phyloP scores from a whole-genome alignment of 2,329 filamentous ascomycete genomes.

The Talaromyces sp. region DNA sequence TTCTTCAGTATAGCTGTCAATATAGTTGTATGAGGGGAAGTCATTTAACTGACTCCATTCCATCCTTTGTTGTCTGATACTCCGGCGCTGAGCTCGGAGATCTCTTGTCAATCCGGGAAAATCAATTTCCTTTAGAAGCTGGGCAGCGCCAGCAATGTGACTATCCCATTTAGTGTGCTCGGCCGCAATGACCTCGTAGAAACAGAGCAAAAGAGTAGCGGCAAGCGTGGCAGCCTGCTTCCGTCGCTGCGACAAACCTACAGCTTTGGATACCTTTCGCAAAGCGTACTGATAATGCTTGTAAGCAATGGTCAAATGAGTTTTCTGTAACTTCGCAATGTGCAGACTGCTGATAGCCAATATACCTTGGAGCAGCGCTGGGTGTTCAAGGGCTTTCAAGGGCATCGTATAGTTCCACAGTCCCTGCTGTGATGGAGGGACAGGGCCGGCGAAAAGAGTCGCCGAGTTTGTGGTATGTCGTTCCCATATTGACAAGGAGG shows the following conservation, averaged over 20 bases:
- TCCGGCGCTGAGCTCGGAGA: slow-evolving; percentile 60
- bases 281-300: slow-evolving; percentile 89
- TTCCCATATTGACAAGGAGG: slow-evolving; percentile 82
- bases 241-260: slow-evolving; percentile 63
- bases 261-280: slow-evolving; percentile 68
- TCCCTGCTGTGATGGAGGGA: slow-evolving; percentile 55
- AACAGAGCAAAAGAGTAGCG: slow-evolving; percentile 77
- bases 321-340: slow-evolving; percentile 73
- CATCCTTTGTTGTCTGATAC: slow-evolving; percentile 29
- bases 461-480: slow-evolving; percentile 70
- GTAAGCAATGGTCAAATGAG: slow-evolving; percentile 71
- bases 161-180: slow-evolving; percentile 96
- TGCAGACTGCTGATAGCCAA: slow-evolving; percentile 82
- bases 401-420: slow-evolving; percentile 73
- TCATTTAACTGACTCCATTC: slow-evolving; percentile 20
- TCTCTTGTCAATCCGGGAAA: slow-evolving; percentile 67
- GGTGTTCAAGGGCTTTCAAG: slow-evolving; percentile 73
- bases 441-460: slow-evolving; percentile 57
- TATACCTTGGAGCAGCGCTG: slow-evolving; percentile 85
- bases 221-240: slow-evolving; percentile 78
- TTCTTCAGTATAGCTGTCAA: slow-evolving; percentile 27
- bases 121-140: slow-evolving; percentile 77
- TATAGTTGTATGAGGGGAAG: not conserved
- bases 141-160: slow-evolving; percentile 77
- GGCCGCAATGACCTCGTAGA: slow-evolving; percentile 90